A percentile compares a stretch with the other conserved stretches of the same genome.
phyloP scores from a whole-genome alignment of 2,329 filamentous ascomycete species.

The Grosmannia serpens region DNA sequence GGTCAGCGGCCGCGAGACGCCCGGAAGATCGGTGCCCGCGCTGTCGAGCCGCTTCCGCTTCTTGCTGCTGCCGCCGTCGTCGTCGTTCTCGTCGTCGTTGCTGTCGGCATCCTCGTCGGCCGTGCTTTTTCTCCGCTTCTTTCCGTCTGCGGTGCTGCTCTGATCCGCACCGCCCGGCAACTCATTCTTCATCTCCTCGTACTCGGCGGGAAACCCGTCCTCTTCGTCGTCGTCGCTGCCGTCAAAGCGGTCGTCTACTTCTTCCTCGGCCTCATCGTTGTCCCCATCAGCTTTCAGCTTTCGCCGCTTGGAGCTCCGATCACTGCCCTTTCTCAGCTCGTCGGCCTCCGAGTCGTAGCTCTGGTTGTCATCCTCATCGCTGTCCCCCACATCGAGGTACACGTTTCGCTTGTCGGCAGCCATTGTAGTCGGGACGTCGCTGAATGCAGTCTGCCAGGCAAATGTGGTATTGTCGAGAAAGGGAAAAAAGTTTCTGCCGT shows the following conservation, averaged over 20 bases:
- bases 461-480: background rate
- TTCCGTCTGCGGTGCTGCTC: background rate
- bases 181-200: background rate
- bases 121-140: background rate
- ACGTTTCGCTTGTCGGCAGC: conserved; percentile 58
- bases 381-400: conserved; percentile 52
- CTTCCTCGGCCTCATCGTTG: background rate
- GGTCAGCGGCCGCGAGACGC: conserved; percentile 39
- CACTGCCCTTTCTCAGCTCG: conserved; percentile 50
- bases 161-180: background rate
- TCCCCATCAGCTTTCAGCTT: conserved; percentile 36
- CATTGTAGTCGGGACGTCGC: conserved; percentile 32
- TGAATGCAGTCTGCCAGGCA: background rate
- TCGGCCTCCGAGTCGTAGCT: conserved; percentile 57
- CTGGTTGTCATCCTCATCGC: conserved; percentile 44
- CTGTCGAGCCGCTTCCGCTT: background rate
- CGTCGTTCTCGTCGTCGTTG: background rate
- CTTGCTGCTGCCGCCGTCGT: background rate
- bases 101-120: background rate
- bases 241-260: background rate
- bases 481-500: conserved; percentile 5
- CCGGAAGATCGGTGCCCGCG: conserved; percentile 26
- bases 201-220: background rate
- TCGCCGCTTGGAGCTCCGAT: conserved; percentile 48
- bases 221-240: background rate